phyloP scores from a whole-genome alignment of 73 alveolate genomes.

The Diophrys sp. region DNA sequence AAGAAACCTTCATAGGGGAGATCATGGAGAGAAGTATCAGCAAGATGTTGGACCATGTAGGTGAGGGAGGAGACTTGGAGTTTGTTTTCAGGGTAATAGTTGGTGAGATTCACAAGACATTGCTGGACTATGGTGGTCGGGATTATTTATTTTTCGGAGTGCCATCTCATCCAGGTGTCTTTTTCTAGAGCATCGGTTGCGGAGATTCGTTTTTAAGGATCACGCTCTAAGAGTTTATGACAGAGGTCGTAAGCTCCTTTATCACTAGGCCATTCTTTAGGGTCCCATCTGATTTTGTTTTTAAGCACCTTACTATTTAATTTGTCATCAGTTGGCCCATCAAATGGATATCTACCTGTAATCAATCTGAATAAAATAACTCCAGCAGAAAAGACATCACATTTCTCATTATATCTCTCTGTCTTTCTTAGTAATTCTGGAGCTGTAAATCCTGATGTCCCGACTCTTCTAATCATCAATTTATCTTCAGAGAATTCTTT shows the following conservation, averaged over 20 bases:
- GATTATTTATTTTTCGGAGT: constrained; percentile 1
- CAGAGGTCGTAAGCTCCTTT: constrained; percentile 64
- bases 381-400: too few relatives aligned
- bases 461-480: too few relatives aligned
- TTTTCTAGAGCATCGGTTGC: constrained; percentile 67
- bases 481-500: too few relatives aligned
- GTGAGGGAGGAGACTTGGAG: constrained; percentile 50
- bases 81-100: constrained; percentile 26
- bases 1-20: constrained; percentile 37
- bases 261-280: constrained; percentile 43
- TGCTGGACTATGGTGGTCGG: constrained; percentile 14
- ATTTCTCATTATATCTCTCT: too few relatives aligned
- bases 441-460: too few relatives aligned
- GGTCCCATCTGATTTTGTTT: constrained; percentile 15
- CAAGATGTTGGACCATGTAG: constrained; percentile 39
- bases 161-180: constrained; percentile 53
- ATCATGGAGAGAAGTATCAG: constrained; percentile 31
- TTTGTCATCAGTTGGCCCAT: constrained; percentile 34
- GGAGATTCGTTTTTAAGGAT: constrained; percentile 63
- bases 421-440: too few relatives aligned
- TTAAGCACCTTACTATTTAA: constrained; percentile 22
- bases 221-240: constrained; percentile 43
- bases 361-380: constrained; percentile 45
- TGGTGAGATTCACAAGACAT: constrained; percentile 36
- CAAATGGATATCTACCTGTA: constrained; percentile 55